Conservation (phyloP, 768 basidiomycete species). For the Nidularia pulvinata region DNA sequence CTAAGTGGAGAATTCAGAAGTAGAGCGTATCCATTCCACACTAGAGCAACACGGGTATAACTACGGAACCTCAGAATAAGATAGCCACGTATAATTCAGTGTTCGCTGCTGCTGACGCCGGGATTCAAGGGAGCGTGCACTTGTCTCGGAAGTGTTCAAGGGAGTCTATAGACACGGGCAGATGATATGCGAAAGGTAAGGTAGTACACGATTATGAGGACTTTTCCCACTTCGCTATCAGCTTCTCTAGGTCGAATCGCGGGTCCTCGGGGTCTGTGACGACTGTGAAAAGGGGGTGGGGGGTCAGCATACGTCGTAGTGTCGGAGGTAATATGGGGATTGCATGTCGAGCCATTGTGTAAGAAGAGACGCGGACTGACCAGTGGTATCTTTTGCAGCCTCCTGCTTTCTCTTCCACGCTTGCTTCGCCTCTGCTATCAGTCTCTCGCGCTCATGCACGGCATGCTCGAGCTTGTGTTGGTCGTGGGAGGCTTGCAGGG, state of each 20-base stretch:
- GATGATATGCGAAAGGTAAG: conserved; percentile 4
- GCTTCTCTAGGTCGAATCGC: conserved; percentile 93
- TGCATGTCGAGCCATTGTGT: background rate
- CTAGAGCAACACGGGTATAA: background rate
- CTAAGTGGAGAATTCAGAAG: no score
- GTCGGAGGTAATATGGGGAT: no score
- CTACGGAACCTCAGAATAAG: background rate
- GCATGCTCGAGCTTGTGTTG: conserved; percentile 74
- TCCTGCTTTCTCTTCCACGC: conserved; percentile 86
- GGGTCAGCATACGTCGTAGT: conserved; percentile 7
- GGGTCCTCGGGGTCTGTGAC: conserved; percentile 95
- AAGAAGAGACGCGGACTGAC: conserved; percentile 39
- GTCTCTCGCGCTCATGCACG: conserved; percentile 67
- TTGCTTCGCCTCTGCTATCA: conserved; percentile 87
- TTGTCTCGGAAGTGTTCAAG: conserved; percentile 4
- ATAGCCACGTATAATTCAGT: background rate
- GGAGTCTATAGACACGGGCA: conserved; percentile 17
- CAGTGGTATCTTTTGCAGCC: conserved; percentile 43
- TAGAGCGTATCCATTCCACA: no score
- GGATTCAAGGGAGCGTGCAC: background rate
- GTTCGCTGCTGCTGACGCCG: background rate
- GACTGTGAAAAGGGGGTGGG: conserved; percentile 43
- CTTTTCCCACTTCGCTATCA: conserved; percentile 75
- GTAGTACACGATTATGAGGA: conserved; percentile 45
- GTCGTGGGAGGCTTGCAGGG: conserved; percentile 83